Evolutionary conservation across 345 rosid genomes (phyloP).

Genomic region (Eucalyptus marginata): DNA sequence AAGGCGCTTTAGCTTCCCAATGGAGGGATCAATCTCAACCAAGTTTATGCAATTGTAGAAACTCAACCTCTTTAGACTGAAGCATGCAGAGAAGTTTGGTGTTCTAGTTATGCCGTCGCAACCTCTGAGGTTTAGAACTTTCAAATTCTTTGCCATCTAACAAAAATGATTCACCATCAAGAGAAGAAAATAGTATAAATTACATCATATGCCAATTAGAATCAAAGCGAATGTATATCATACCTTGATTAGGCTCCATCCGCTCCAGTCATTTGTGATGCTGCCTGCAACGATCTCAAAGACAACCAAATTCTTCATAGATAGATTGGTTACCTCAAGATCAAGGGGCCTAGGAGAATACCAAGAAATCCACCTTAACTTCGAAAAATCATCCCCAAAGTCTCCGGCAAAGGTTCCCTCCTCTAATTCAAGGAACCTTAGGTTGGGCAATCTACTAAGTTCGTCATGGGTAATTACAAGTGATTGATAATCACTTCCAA

Average conservation of each 20-base stretch:
- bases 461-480: background rate
- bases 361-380: background rate
- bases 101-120: background rate
- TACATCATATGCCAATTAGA: background rate
- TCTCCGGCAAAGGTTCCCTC: background rate
- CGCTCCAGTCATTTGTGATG: background rate
- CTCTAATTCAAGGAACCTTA: background rate
- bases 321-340: background rate
- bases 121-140: background rate
- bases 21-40: background rate
- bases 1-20: background rate
- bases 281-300: background rate
- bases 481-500: background rate
- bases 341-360: background rate
- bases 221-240: background rate
- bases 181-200: background rate
- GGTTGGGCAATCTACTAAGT: background rate
- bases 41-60: background rate
- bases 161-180: background rate
- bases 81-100: background rate
- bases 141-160: background rate
- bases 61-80: background rate
- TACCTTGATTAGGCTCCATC: background rate
- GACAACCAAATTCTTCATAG: background rate
- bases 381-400: background rate